Evolutionary conservation across 2,329 filamentous ascomycete species (phyloP), one percentile per base, ranked within the genome.

Genomic region (Trichoderma sp.): DNA sequence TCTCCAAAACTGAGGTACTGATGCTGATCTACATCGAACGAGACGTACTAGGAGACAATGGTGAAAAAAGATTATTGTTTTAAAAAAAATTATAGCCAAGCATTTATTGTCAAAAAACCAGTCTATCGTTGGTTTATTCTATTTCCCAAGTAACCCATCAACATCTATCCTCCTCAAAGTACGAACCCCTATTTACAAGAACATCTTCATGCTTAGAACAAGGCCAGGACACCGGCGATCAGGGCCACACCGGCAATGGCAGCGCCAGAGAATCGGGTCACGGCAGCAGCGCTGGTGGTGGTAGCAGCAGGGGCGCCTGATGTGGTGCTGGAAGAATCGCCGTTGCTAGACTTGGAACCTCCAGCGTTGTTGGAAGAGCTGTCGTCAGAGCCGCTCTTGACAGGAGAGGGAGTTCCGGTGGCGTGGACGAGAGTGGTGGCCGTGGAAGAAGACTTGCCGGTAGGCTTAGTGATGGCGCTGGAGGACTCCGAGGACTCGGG

Each of bases 401-500:
- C 29, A 33, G 76, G 74, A 12, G 59, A 63, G 31, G 60, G 53
- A 14, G 76, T 73, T 16, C 75, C 74, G 3, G 67, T 27, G 29
- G 62, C 69, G 21, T 66, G 63, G 69, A 76, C 71, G 29, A 66
- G 63, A 56, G 75, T 74, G 16, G 64, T 45, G 14, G 64, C 33
- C n/a, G 66, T 21, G 63, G 75, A 62, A 45, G 75, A 64, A 53
- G 56, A 27, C n/a, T 74, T 72, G 62, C 62, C 41, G 27, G 69
- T 64, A 4, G 74, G 62, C 59, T 74, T 66, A 27, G 71, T 33
- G 11, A 71, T 64, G 35, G 50, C 24, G 11, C 66, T 50, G 50
- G 62, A 71, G 16, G 78, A 68, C 27, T 79, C 76, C 56, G 80
- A 75, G 50, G 82, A 79, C 63, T 83, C 85, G 77, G 83, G 84